Conservation (phyloP, 768 basidiomycete genomes). For the Termitomyces sp. region DNA sequence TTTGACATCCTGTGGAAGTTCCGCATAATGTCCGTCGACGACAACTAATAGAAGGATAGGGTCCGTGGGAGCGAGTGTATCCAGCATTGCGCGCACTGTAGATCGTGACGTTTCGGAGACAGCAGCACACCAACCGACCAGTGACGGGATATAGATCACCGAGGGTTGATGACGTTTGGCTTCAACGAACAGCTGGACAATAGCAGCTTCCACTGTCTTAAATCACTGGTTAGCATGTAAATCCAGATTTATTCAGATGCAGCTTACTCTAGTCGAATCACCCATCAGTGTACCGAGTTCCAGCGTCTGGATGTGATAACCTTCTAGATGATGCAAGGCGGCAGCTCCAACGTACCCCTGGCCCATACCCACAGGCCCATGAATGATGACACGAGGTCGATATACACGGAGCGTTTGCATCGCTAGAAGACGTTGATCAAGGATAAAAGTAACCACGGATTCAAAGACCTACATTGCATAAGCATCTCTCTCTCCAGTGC, state of each 20-base stretch:
- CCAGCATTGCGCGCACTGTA: constrained; percentile 88
- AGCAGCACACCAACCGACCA: constrained; percentile 81
- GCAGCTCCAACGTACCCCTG: constrained; percentile 90
- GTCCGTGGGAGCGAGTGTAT: constrained; percentile 87
- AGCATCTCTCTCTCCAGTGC: constrained; percentile 86
- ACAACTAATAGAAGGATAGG: constrained; percentile 91
- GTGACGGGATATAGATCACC: constrained; percentile 90
- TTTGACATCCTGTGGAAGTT: constrained; percentile 78
- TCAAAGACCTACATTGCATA: constrained; percentile 63
- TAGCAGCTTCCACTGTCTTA: constrained; percentile 86
- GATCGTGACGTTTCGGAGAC: constrained; percentile 81
- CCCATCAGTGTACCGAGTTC: constrained; percentile 87
- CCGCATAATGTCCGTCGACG: constrained; percentile 70
- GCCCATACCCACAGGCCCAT: constrained; percentile 86
- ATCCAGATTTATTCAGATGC: neutral
- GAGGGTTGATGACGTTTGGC: constrained; percentile 97
- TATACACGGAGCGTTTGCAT: constrained; percentile 91
- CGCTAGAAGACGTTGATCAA: constrained; percentile 41
- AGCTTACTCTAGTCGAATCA: constrained; percentile 81
- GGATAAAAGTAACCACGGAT: neutral
- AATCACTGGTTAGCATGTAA: constrained; percentile 1
- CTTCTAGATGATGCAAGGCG: constrained; percentile 90
- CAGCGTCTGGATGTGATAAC: constrained; percentile 91
- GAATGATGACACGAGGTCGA: constrained; percentile 81
- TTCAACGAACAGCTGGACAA: constrained; percentile 94